Evolutionary conservation across 1,284 basidiomycete genomes (phyloP), one percentile per base, ranked within the genome.

Genomic region (Fistulina hepatica): DNA sequence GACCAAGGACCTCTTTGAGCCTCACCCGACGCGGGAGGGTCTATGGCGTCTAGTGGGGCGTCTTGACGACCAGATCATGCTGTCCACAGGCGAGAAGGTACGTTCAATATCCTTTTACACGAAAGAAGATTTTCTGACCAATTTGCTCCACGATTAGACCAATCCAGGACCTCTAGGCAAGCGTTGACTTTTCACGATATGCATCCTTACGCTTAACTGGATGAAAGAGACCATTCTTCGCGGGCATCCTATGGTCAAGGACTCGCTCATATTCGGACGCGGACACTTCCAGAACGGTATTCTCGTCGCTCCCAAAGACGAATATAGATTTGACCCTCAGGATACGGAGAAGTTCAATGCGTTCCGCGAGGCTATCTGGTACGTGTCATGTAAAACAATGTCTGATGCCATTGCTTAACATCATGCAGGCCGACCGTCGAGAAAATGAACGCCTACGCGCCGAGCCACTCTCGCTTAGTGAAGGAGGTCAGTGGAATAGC

Each of bases 51-150:
- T 63, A 0, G 54, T 49, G 25, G 63, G 65, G 0, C 52, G 65
- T 3, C 48, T 50, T 6, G 64, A 66, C 37, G 65, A 66, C 43
- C 64, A 66, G 46, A 59, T 68, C 35, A 64, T 65, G 53, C 56
- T 60, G 27, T 61, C 49, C 22, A 65, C 56, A 2, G 64, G 65
- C 4, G 64, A 66, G 43, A 66, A 65, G 56, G 60, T 59, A 7
- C 13, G 35, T 17, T 22, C 11, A 16, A 16, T 5, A 3, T 12
- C 20, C 7, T 13, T n/a, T n/a, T n/a, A n/a, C n/a, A n/a, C n/a
- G n/a, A n/a, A 5, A 13, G 2, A 24, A 16, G 16, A 16, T 26
- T 17, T 32, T 21, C n/a, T n/a, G n/a, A n/a, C n/a, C n/a, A n/a
- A 16, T 7, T 17, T 15, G 34, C 8, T 15, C 33, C 20, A 17